Evolutionary conservation across 495 filamentous ascomycete genomes (phyloP), one percentile per base, ranked within the genome.

Genomic region (Mycothermus thermophilus): DNA sequence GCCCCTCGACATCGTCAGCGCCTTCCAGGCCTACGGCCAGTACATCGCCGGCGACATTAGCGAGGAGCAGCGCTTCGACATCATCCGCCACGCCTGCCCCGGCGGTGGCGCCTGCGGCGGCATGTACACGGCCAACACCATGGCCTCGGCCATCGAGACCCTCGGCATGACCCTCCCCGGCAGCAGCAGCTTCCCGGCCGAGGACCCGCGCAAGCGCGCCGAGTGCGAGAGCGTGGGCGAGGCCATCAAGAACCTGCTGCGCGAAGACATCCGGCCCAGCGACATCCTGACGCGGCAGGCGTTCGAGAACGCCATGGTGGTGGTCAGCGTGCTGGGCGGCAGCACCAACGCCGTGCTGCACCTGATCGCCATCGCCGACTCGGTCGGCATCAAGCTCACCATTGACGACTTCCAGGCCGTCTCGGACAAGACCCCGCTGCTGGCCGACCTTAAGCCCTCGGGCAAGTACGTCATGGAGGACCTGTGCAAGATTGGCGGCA

Each of bases 121-220:
- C 40, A 97, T 97, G 90, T 97, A 97, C 66, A 97, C 90, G 12
- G 90, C 90, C 35, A 97, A 97, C 69, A 97, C 90, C 32, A 93
- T 97, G 86, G 90, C 90, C 29, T 79, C 79, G 4, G 87, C 87
- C n/a, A 92, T 95, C 43, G 90, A 97, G 61, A 74, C 77, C 23
- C 84, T 97, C 72, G 90, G 90, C 35, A 87, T 97, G 80, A 83
- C 84, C 3, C 71, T 97, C 19, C 83, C 90, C 9, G 90, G 92
- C 4, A 93, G 85, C 18, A 93, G 84, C 11, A 88, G 85, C 44
- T 86, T 81, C 58, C 85, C 88, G 14, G 90, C 90, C 33, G 83
- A 88, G 50, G 86, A 83, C 27, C 67, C 76, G 41, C 78, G 70
- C 48, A 97, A 97, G 67, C 65, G 80, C 43, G 60, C 80, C 12